Percentiles rank a stretch among this genome's conserved stretches.
phyloP scores from a whole-genome alignment of 768 basidiomycete species.

The Lyophyllum shimeji region DNA sequence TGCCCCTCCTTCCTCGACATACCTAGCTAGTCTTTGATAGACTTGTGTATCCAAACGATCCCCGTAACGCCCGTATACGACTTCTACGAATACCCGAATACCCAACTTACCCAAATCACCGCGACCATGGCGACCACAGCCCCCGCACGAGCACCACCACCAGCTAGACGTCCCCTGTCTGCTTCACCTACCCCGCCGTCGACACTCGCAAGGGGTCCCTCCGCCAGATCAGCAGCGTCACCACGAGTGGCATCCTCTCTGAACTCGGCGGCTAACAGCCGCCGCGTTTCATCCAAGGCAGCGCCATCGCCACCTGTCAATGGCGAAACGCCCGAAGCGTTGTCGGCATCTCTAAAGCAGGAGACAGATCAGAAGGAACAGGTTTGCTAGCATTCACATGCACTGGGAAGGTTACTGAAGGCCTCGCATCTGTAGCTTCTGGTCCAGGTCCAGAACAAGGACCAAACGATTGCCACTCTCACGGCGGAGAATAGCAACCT shows the following conservation, averaged over 20 bases:
- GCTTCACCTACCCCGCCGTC: slow-evolving; percentile 44
- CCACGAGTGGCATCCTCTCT: slow-evolving; percentile 56
- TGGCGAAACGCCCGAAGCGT: slow-evolving; percentile 53
- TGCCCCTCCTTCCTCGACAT: slow-evolving; percentile 8
- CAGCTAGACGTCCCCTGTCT: slow-evolving; percentile 44
- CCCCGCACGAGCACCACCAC: slow-evolving; percentile 45
- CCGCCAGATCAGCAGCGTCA: slow-evolving; percentile 65
- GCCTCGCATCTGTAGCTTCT: slow-evolving; percentile 52
- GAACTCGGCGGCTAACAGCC: slow-evolving; percentile 41
- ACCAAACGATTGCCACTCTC: slow-evolving; percentile 62
- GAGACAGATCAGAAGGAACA: slow-evolving; percentile 84
- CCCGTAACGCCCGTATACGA: slow-evolving; percentile 5
- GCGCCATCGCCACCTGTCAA: slow-evolving; percentile 36
- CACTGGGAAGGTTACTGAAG: slow-evolving; percentile 7
- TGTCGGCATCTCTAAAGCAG: slow-evolving; percentile 64
- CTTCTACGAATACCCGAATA: slow-evolving; percentile 3
- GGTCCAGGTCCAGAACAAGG: slow-evolving; percentile 76
- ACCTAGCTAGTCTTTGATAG: slow-evolving; percentile 5
- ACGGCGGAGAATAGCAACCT: slow-evolving; percentile 65
- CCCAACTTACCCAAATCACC: neutral
- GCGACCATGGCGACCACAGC: slow-evolving; percentile 43
- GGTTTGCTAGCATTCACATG: slow-evolving; percentile 37
- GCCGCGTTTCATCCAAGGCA: slow-evolving; percentile 52
- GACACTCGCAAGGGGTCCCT: slow-evolving; percentile 50
- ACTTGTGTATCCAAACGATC: neutral